A percentile compares a stretch with the other conserved stretches of the same genome.
These are phyloP conservation scores for Linnemannia exigua DNA, from an alignment of 192 early-diverging fungal species.

Conservation along the genomic window DNA sequence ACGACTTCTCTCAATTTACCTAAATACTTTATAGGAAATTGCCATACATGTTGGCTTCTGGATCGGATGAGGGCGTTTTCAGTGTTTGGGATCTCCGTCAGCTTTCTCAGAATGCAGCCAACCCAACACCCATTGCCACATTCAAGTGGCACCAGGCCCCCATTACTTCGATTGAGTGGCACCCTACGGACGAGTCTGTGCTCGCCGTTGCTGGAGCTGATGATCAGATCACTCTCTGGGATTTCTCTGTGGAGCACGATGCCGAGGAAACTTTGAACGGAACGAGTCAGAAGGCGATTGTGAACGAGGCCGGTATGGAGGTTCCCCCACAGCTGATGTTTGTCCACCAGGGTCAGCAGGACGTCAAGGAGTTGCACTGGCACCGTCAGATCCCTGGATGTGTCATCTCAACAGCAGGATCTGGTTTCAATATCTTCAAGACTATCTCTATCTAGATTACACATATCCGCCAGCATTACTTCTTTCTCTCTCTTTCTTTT, in stretches of 20 bases:
- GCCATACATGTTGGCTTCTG: conserved; percentile 92
- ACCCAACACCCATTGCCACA: conserved; percentile 84
- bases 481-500: not conserved
- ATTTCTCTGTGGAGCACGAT: conserved; percentile 96
- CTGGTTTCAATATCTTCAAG: conserved; percentile 98
- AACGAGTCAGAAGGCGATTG: conserved; percentile 61
- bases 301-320: conserved; percentile 75
- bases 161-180: conserved; percentile 98
- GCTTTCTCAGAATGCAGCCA: conserved; percentile 56
- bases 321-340: conserved; percentile 97
- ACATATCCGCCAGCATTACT: not conserved
- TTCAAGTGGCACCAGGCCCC: conserved; percentile 96
- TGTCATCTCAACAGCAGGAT: conserved; percentile 84
- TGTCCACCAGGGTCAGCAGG: conserved; percentile 92
- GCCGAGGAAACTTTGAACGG: conserved; percentile 84
- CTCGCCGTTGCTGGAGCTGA: conserved; percentile 94
- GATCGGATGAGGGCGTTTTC: conserved; percentile 93
- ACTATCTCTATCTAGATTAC: conserved; percentile 86
- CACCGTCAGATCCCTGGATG: conserved; percentile 95
- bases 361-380: conserved; percentile 98
- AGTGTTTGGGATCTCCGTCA: conserved; percentile 96
- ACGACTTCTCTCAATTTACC: not conserved
- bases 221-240: conserved; percentile 98
- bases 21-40: conserved; percentile 60
- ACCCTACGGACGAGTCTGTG: conserved; percentile 92